Percentiles rank a stretch among this genome's conserved stretches.
Evolutionary conservation across 129 eudicot genomes (phyloP).

Genomic region (Gnaphalium uliginosum): DNA sequence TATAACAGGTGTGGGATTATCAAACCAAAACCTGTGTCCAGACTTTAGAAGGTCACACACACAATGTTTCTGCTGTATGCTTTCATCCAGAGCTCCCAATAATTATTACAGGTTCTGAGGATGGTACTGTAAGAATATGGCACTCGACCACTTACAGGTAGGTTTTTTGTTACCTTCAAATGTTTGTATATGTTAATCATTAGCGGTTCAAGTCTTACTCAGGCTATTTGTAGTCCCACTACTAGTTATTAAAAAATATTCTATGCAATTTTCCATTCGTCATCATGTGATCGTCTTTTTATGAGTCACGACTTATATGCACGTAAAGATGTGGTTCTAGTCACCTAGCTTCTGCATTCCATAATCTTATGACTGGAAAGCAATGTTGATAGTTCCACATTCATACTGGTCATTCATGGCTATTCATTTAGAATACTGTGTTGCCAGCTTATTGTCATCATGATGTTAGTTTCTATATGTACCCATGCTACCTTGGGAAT

Average conservation of each 20-base stretch:
- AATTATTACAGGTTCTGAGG: slow-evolving; percentile 93
- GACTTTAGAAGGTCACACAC: slow-evolving; percentile 91
- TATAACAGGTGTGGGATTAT: slow-evolving; percentile 87
- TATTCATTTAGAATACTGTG: neutral
- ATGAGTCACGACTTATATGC: slow-evolving; percentile 15
- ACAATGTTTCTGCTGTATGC: slow-evolving; percentile 85
- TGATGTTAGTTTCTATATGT: neutral
- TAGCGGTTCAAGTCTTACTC: neutral
- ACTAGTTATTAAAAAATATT: neutral
- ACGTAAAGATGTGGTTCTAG: slow-evolving; percentile 3
- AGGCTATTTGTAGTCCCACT: slow-evolving; percentile 5
- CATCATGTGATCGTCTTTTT: neutral
- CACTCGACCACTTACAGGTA: slow-evolving; percentile 86
- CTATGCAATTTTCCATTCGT: neutral
- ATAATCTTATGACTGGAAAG: neutral
- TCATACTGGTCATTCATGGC: neutral
- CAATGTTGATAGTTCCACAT: neutral
- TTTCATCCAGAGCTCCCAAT: slow-evolving; percentile 91
- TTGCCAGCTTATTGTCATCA: slow-evolving; percentile 8
- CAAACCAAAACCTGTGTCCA: slow-evolving; percentile 84
- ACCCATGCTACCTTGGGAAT: neutral
- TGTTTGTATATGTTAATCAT: slow-evolving; percentile 10
- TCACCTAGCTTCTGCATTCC: slow-evolving; percentile 6
- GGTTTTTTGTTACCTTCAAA: slow-evolving; percentile 8
- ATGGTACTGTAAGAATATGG: slow-evolving; percentile 96